These are phyloP conservation scores for Ceratonia siliqua DNA, from an alignment of 306 rosid genomes.

Conservation along the genomic window DNA sequence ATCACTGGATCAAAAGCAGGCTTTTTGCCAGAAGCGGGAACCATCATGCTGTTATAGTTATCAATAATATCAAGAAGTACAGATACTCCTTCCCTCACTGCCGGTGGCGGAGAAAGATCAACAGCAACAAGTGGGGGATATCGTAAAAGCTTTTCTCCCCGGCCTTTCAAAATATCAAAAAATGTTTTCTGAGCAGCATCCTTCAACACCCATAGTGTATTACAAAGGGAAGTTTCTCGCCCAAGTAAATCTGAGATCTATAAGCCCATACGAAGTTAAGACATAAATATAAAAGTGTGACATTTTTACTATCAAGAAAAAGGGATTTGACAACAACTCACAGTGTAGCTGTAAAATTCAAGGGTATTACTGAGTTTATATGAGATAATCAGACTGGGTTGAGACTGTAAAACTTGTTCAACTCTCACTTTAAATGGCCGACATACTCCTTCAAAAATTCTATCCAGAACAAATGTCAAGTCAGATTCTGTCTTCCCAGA, in stretches of 20 bases:
- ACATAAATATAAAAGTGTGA: slow-evolving; percentile 1
- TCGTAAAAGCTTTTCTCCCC: slow-evolving; percentile 93
- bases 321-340: slow-evolving; percentile 48
- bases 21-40: slow-evolving; percentile 76
- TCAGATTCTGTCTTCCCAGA: slow-evolving; percentile 69
- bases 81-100: slow-evolving; percentile 95
- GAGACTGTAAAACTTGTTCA: slow-evolving; percentile 97
- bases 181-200: slow-evolving; percentile 95
- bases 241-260: slow-evolving; percentile 94
- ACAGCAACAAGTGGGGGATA: slow-evolving; percentile 91
- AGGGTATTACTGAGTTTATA: slow-evolving; percentile 90
- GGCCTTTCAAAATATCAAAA: slow-evolving; percentile 83
- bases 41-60: slow-evolving; percentile 81
- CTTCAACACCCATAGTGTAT: slow-evolving; percentile 77
- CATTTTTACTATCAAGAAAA: neutral
- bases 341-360: slow-evolving; percentile 93
- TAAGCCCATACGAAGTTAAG: slow-evolving; percentile 35
- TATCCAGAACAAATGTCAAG: slow-evolving; percentile 89
- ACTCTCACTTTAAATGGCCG: slow-evolving; percentile 97
- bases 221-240: slow-evolving; percentile 84
- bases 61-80: slow-evolving; percentile 88
- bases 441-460: slow-evolving; percentile 98
- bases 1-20: slow-evolving; percentile 84
- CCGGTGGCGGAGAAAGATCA: slow-evolving; percentile 97
- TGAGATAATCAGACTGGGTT: slow-evolving; percentile 84